Evolutionary conservation across 2,329 filamentous ascomycete genomes (phyloP).

Genomic region (Cladorrhinum sp.): DNA sequence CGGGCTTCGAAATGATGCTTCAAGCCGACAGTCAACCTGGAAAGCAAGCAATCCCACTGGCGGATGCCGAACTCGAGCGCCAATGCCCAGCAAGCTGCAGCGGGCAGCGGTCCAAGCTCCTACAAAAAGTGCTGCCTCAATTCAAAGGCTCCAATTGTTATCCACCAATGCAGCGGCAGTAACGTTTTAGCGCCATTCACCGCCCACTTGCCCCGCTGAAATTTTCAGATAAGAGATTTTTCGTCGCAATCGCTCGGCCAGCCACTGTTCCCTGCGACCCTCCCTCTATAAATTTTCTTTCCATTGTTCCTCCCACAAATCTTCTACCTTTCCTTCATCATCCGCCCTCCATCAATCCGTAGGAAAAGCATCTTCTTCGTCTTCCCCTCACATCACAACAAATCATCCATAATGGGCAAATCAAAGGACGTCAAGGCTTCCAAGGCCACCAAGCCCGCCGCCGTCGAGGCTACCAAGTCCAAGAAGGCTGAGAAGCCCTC

Average conservation of each 20-base stretch:
- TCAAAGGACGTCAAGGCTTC: slow-evolving; percentile 59
- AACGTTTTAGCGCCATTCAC: slow-evolving; percentile 18
- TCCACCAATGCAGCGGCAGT: not conserved
- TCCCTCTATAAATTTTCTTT: not conserved
- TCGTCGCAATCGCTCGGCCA: slow-evolving; percentile 17
- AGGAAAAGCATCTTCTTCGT: slow-evolving; percentile 19
- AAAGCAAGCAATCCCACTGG: slow-evolving; percentile 7
- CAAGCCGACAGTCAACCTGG: slow-evolving; percentile 2
- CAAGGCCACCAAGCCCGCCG: slow-evolving; percentile 47
- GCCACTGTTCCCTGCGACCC: slow-evolving; percentile 12
- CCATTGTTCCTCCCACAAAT: slow-evolving; percentile 5
- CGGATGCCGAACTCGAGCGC: slow-evolving; percentile 7
- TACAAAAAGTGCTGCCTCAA: slow-evolving; percentile 13
- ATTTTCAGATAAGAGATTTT: slow-evolving; percentile 27
- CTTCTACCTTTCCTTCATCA: slow-evolving; percentile 12
- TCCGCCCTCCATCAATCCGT: slow-evolving; percentile 19
- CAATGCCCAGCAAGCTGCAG: slow-evolving; percentile 7
- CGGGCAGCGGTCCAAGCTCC: slow-evolving; percentile 17
- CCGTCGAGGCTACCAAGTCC: slow-evolving; percentile 48
- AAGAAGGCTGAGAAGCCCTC: slow-evolving; percentile 65
- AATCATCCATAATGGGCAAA: slow-evolving; percentile 56
- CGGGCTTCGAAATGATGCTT: slow-evolving; percentile 11
- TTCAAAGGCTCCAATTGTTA: slow-evolving; percentile 16
- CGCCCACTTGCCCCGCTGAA: slow-evolving; percentile 25
- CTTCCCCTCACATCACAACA: slow-evolving; percentile 20